A percentile compares a stretch with the other conserved stretches of the same genome.
Conservation (phyloP, 805 yeast genomes). For the Cyberlindnera americana region DNA sequence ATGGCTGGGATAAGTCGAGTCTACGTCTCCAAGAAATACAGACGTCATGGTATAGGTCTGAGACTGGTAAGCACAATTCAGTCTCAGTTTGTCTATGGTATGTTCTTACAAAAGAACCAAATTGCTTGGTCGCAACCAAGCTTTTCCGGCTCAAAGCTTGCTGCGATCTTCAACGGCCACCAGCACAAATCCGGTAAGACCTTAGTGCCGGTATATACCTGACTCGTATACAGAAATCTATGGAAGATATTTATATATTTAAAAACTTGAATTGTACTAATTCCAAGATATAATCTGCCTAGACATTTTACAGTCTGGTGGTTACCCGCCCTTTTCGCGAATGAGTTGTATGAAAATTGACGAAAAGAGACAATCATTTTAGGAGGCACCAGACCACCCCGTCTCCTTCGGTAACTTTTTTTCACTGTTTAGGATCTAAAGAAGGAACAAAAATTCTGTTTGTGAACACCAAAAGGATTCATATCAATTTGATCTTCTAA, state of each 20-base stretch:
- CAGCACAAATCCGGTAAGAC: constrained; percentile 49
- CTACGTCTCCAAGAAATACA: constrained; percentile 40
- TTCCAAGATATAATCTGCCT: too few species aligned
- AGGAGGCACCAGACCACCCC: constrained; percentile 1
- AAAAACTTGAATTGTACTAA: too few species aligned
- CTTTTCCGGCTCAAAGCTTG: constrained; percentile 57
- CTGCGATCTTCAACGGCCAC: constrained; percentile 52
- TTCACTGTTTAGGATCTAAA: too few species aligned
- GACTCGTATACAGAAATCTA: neutral
- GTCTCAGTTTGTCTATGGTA: constrained; percentile 46
- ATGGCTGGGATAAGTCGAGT: constrained; percentile 48
- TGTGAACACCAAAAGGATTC: too few species aligned
- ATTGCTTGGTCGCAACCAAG: constrained; percentile 76
- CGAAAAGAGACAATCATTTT: neutral
- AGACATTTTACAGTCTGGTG: too few species aligned
- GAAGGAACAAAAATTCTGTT: too few species aligned
- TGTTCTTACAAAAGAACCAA: constrained; percentile 37
- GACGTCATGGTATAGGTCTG: constrained; percentile 50
- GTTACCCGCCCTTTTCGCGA: too few species aligned
- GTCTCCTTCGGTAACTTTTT: too few species aligned
- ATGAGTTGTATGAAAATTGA: neutral
- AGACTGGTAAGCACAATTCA: constrained; percentile 42
- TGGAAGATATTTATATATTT: too few species aligned
- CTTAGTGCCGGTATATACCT: constrained; percentile 45
- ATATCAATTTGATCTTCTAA: too few species aligned